Base-by-base conservation (phyloP, 2,329 filamentous ascomycete genomes). In the Aspergillus glaucus region DNA sequence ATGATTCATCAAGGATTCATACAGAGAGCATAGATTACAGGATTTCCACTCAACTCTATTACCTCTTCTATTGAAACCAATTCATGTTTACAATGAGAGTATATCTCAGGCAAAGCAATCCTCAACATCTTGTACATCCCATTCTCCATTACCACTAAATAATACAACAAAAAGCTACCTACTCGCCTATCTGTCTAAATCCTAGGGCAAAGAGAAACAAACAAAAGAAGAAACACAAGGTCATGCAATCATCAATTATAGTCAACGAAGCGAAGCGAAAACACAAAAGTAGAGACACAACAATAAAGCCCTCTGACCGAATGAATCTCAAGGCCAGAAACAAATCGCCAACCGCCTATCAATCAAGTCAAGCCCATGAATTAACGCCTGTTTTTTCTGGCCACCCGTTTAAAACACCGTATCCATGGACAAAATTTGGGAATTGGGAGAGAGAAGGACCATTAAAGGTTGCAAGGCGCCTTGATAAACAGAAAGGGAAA, bases 241-340 rank as follows among this genome's bases (percentile, higher is more conserved):
- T 64, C 63, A 56, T 65, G 44, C 58, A 57, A 50, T 65, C 60
- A 58, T 66, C 52, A 65, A 47, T 45, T 50, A 50, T 30, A 30
- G 4, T 19, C 49, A 49, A 51, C 40, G 30, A 52, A 46, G 48
- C 50, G 21, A 52, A 41, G 24, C n/a, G 26, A 43, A 2, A 55
- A 51, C 30, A 50, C 45, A 47, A 36, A 49, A 56, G 24, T 40
- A 47, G 28, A 47, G 51, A 45, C n/a, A 46, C 52, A 28, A 43
- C 12, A 34, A 7, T 34, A n/a, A 36, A 36, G 7, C 26, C 9
- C 9, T 9, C 14, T 15, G 34, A 36, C 15, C 14, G 14, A n/a
- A 36, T 36, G 14, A n/a, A 36, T 36, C 2, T 7, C 34, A 36
- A 17, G 34, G 14, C 34, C 34, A 36, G n/a, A n/a, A n/a, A 17